Evolutionary conservation across 345 rosid genomes (phyloP).

Genomic region (Pugionium cornutum): DNA sequence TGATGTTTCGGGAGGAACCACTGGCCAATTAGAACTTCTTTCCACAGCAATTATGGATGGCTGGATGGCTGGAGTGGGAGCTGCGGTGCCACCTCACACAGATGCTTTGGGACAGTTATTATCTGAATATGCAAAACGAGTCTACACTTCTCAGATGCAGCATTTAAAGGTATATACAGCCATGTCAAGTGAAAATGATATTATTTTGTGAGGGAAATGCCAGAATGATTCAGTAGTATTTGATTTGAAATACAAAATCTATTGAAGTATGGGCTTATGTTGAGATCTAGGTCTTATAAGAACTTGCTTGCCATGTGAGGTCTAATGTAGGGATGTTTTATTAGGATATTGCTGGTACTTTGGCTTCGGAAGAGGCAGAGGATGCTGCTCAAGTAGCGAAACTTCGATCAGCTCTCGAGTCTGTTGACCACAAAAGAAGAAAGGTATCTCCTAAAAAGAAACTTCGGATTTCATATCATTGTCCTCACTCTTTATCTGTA

Average conservation of each 20-base stretch:
- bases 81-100: constrained; percentile 90
- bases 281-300: constrained; percentile 11
- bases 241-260: background rate
- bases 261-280: background rate
- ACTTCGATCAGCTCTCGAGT: constrained; percentile 93
- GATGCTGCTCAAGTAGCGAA: constrained; percentile 83
- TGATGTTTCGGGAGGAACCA: constrained; percentile 73
- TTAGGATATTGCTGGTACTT: constrained; percentile 94
- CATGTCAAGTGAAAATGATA: background rate
- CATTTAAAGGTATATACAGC: constrained; percentile 74
- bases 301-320: constrained; percentile 20
- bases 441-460: constrained; percentile 52
- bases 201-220: background rate
- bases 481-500: background rate
- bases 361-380: constrained; percentile 90
- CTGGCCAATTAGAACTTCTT: constrained; percentile 97
- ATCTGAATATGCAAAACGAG: constrained; percentile 89
- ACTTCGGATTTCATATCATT: background rate
- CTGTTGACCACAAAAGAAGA: constrained; percentile 95
- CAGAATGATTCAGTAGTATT: constrained; percentile 2
- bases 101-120: constrained; percentile 97
- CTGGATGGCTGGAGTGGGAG: constrained; percentile 99
- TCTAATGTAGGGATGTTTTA: constrained; percentile 4
- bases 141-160: constrained; percentile 89
- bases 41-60: constrained; percentile 99